Evolutionary conservation across 768 basidiomycete genomes (phyloP).

Genomic region (Filobasidium wieringae): DNA sequence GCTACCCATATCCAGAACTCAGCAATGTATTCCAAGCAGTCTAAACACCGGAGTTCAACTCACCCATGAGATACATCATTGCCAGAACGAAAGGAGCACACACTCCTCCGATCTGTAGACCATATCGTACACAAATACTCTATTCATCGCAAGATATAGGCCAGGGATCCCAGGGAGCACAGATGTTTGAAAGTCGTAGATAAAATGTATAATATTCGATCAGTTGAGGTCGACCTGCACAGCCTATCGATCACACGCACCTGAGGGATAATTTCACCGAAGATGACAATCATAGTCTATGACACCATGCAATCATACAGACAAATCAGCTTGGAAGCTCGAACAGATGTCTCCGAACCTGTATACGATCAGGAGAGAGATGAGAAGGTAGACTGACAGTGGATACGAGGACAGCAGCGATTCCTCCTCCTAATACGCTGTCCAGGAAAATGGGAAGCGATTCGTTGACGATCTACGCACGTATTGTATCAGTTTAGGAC

Average conservation of each 20-base stretch:
- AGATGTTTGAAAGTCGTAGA: background rate
- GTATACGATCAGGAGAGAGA: background rate
- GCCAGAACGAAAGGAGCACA: conserved; percentile 63
- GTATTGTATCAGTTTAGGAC: background rate
- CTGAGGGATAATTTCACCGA: conserved; percentile 54
- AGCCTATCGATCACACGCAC: conserved; percentile 16
- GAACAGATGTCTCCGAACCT: background rate
- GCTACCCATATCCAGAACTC: conserved; percentile 31
- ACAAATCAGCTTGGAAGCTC: background rate
- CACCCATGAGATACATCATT: conserved; percentile 54
- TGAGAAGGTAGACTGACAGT: conserved; percentile 19
- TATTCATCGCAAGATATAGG: background rate
- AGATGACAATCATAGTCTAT: conserved; percentile 33
- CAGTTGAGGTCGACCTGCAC: background rate
- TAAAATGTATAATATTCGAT: background rate
- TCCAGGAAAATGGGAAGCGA: conserved; percentile 43
- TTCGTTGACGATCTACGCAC: conserved; percentile 38
- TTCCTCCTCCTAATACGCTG: conserved; percentile 42
- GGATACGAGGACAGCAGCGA: conserved; percentile 41
- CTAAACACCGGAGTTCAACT: background rate
- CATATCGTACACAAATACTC: conserved; percentile 57
- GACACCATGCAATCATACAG: background rate
- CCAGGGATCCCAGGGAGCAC: background rate
- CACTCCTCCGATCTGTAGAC: conserved; percentile 64
- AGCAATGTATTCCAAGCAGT: background rate